Evolutionary conservation across 345 rosid genomes (phyloP).

Genomic region (Arabidopsis suecica): DNA sequence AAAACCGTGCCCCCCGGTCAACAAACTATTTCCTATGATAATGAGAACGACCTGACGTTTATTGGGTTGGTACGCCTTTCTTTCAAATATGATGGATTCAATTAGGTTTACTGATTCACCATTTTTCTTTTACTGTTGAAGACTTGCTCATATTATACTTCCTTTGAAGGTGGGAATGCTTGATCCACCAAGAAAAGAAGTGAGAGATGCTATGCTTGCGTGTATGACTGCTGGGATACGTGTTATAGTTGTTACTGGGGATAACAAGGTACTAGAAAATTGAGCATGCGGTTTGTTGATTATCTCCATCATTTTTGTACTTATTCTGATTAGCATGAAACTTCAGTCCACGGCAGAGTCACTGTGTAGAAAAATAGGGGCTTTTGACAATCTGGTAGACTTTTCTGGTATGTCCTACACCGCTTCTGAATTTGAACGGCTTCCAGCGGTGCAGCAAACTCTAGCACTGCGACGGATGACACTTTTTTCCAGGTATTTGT

Average conservation of each 20-base stretch:
- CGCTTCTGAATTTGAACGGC: constrained; percentile 95
- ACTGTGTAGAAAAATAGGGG: constrained; percentile 91
- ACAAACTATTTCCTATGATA: constrained; percentile 70
- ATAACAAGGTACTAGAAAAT: constrained; percentile 77
- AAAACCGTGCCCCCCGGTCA: constrained; percentile 78
- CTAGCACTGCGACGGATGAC: constrained; percentile 88
- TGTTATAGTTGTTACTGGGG: constrained; percentile 99
- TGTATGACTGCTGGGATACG: constrained; percentile 99
- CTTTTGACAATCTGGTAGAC: constrained; percentile 88
- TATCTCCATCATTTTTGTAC: constrained; percentile 23
- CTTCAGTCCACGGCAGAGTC: constrained; percentile 98
- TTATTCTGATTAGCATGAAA: constrained; percentile 41
- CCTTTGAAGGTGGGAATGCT: constrained; percentile 90
- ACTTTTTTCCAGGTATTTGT: constrained; percentile 79
- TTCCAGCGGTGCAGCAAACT: constrained; percentile 87
- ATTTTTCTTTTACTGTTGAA: not conserved
- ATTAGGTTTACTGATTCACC: constrained; percentile 17
- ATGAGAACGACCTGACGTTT: constrained; percentile 96
- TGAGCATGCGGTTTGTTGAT: constrained; percentile 11
- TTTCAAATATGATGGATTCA: constrained; percentile 40
- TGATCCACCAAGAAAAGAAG: constrained; percentile 99
- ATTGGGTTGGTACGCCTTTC: constrained; percentile 98
- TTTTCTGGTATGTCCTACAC: constrained; percentile 86
- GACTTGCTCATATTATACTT: constrained; percentile 30
- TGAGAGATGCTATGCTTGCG: constrained; percentile 89